Evolutionary conservation across 441 rosid genomes (phyloP), one percentile per base, ranked within the genome.

Genomic region (Biscutella laevigata): DNA sequence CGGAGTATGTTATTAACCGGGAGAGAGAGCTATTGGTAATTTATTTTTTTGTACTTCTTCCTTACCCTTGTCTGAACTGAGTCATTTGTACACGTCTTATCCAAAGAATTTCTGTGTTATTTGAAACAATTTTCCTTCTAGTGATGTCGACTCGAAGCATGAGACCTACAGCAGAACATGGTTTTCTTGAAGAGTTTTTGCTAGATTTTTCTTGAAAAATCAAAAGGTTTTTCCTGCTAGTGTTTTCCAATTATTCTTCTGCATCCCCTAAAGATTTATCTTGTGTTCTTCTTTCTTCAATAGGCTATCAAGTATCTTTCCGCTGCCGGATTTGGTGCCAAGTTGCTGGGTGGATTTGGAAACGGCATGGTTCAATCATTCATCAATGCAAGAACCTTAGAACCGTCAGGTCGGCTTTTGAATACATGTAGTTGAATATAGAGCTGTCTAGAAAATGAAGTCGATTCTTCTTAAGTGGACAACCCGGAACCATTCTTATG

Each of bases 341-440:
- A 92, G 77, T 75, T 92, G 74, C 90, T 88, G 15, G 95, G 82
- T 19, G 78, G 86, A 46, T 92, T 88, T 71, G 88, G 74, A 61
- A 92, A 92, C 72, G 95, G 99, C 66, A 92, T 84, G 95, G 95
- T 86, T 54, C 99, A 88, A 46, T 86, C 95, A 16, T 92, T 92
- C 69, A 88, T 86, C 30, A 16, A 79, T 68, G 97, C 99, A 15
- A 73, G 95, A 13, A 88, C 97, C 4, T 82, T 92, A 55, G 74
- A 64, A 22, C 87, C 92, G 10, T 38, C 67, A 61, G 97, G 97
- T 88, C 63, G 54, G 54, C 35, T 61, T 21, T 17, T 4, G 16
- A 50, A 37, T 30, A 30, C 17, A 12, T 15, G 1, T 21, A 10
- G 43, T 16, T 7, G 34, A 48, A 4, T 30, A 35, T 17, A 20